Percentiles rank a stretch among this genome's conserved stretches.
phyloP scores from a whole-genome alignment of 1,139 yeast species.

The Scheffersomyces quercinus region DNA sequence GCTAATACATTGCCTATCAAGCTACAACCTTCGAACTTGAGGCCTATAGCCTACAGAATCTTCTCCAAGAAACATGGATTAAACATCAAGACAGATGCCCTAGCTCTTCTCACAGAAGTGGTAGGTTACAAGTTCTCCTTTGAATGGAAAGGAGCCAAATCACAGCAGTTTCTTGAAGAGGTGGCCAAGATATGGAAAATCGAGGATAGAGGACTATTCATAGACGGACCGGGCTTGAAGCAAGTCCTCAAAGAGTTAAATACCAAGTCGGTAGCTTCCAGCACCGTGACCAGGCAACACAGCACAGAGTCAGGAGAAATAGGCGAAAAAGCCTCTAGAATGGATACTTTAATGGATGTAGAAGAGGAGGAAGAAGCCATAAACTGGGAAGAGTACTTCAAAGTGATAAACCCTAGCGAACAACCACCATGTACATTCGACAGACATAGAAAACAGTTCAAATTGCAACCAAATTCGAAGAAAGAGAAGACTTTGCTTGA shows the following conservation, averaged over 20 bases:
- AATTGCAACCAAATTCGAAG: constrained; percentile 21
- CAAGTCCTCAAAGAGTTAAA: constrained; percentile 62
- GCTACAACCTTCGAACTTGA: constrained; percentile 74
- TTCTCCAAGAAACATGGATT: constrained; percentile 90
- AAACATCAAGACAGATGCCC: constrained; percentile 84
- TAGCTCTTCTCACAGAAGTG: constrained; percentile 67
- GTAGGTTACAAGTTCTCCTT: constrained; percentile 78
- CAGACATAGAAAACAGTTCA: constrained; percentile 63
- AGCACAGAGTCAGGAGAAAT: constrained; percentile 2
- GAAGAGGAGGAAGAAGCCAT: constrained; percentile 26
- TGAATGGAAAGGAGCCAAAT: constrained; percentile 76
- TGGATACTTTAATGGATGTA: constrained; percentile 28
- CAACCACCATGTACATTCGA: constrained; percentile 74
- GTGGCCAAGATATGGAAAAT: constrained; percentile 83
- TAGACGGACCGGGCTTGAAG: constrained; percentile 71
- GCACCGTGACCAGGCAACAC: constrained; percentile 1
- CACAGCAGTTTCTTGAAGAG: constrained; percentile 73
- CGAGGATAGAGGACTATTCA: constrained; percentile 82
- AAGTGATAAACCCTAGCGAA: constrained; percentile 60
- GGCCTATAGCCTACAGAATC: constrained; percentile 90
- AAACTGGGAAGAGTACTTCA: constrained; percentile 75
- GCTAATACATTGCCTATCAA: constrained; percentile 57
- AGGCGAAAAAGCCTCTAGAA: constrained; percentile 22
- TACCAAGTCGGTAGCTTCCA: constrained; percentile 2
- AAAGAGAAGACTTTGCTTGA: constrained; percentile 5